Percentiles rank a stretch among this genome's conserved stretches.
Conservation (phyloP, 2,329 filamentous ascomycete genomes). For the Aureobasidium pullulans region DNA sequence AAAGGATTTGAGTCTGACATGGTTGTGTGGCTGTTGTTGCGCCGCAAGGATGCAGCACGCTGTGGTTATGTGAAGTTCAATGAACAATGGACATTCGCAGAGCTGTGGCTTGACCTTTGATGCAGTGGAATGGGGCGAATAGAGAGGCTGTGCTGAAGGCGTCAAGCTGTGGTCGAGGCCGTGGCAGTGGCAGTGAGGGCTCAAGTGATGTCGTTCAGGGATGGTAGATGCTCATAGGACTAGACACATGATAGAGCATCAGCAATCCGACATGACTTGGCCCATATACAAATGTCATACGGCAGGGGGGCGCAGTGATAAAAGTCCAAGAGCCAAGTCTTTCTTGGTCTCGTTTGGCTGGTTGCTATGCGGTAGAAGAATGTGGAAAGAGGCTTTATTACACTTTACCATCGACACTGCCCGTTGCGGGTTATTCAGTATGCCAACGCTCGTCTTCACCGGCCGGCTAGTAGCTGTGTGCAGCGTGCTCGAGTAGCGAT, state of each 20-base stretch:
- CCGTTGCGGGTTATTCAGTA: background rate
- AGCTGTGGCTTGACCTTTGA: constrained; percentile 7
- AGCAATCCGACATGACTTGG: constrained; percentile 7
- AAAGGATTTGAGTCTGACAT: constrained; percentile 8
- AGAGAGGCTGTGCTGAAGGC: constrained; percentile 3
- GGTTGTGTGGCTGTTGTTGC: constrained; percentile 5
- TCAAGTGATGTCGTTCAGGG: background rate
- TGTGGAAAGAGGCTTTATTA: constrained; percentile 12
- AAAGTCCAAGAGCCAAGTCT: constrained; percentile 4
- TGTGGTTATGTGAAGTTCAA: background rate
- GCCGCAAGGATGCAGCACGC: constrained; percentile 1
- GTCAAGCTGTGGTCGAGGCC: background rate
- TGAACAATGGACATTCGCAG: background rate
- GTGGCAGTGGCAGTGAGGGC: background rate
- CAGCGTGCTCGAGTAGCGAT: background rate
- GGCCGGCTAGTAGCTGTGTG: background rate
- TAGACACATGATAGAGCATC: constrained; percentile 6
- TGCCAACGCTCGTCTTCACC: constrained; percentile 5
- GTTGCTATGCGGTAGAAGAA: constrained; percentile 4
- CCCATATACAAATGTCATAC: constrained; percentile 8
- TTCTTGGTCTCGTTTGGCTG: background rate
- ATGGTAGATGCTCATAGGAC: constrained; percentile 1
- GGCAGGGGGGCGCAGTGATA: constrained; percentile 7
- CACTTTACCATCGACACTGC: constrained; percentile 9
- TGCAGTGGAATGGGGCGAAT: background rate